Percentiles rank a stretch among this genome's conserved stretches.
These are phyloP conservation scores for Dichomitus squalens DNA, from an alignment of 1,284 basidiomycete genomes.

Conservation along the genomic window DNA sequence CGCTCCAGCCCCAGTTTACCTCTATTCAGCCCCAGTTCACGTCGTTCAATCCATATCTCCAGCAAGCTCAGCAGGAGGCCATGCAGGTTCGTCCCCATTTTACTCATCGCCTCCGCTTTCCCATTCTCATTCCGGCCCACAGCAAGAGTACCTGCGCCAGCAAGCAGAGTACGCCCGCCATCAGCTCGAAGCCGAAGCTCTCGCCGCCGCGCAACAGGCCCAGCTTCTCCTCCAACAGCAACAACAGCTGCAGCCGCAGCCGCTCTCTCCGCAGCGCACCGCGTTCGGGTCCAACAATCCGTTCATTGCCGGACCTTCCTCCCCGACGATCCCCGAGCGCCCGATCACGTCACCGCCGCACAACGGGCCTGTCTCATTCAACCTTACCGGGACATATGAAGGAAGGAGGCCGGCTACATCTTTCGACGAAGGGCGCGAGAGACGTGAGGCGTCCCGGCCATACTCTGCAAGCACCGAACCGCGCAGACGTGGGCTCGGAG, in stretches of 20 bases:
- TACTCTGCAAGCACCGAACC: constrained; percentile 26
- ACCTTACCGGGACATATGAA: constrained; percentile 25
- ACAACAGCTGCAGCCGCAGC: constrained; percentile 31
- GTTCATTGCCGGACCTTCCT: constrained; percentile 59
- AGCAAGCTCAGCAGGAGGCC: constrained; percentile 84
- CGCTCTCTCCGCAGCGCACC: constrained; percentile 62
- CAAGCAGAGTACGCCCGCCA: constrained; percentile 60
- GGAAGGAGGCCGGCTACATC: not conserved
- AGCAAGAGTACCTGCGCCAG: constrained; percentile 69
- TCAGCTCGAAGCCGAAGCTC: constrained; percentile 15
- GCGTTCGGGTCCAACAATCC: constrained; percentile 89
- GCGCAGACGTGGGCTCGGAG: constrained; percentile 34
- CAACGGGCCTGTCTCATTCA: constrained; percentile 20
- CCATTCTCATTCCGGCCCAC: constrained; percentile 51
- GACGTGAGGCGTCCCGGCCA: constrained; percentile 18
- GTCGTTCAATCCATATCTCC: constrained; percentile 93
- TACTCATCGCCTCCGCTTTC: constrained; percentile 81
- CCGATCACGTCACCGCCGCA: constrained; percentile 27
- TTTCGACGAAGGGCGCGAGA: not conserved
- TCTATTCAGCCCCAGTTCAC: constrained; percentile 60
- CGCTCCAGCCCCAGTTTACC: constrained; percentile 68
- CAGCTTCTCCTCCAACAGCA: constrained; percentile 31
- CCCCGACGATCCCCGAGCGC: constrained; percentile 29
- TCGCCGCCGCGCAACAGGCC: constrained; percentile 41
- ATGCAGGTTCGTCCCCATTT: constrained; percentile 44